Conservation (phyloP, 2,329 filamentous ascomycete genomes). For the Beauveria sp. region DNA sequence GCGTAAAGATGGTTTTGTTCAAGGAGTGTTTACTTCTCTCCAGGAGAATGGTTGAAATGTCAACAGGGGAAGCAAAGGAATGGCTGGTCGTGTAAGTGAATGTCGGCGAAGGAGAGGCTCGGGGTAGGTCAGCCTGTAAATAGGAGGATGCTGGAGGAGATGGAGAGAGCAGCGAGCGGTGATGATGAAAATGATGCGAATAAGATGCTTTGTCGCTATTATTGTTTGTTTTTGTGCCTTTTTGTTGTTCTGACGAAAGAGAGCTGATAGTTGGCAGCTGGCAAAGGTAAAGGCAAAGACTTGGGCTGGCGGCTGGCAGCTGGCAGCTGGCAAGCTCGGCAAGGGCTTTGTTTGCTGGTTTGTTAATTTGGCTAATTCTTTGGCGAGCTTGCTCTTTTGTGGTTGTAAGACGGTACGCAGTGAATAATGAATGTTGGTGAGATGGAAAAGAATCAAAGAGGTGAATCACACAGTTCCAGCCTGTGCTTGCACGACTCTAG, state of each 20-base stretch:
- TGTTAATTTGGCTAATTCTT: not conserved
- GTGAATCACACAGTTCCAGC: conserved; percentile 11
- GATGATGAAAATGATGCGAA: not conserved
- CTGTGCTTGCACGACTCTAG: conserved; percentile 5
- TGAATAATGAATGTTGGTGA: not conserved
- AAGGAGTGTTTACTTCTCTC: not conserved
- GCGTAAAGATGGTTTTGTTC: not conserved
- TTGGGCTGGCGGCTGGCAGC: not conserved
- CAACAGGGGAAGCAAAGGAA: not conserved
- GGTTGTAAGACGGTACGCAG: not conserved
- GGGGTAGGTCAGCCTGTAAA: not conserved
- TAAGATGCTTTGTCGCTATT: not conserved
- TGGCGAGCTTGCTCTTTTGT: not conserved
- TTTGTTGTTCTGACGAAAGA: not conserved
- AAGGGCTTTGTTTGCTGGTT: not conserved
- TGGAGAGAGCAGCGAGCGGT: no score
- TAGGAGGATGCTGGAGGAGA: not conserved
- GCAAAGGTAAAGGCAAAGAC: not conserved
- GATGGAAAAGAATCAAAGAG: not conserved
- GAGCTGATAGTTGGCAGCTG: not conserved
- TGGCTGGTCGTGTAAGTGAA: not conserved
- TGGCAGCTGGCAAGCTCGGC: not conserved
- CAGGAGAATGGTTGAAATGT: not conserved
- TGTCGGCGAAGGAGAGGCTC: not conserved
- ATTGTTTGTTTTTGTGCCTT: not conserved